These are phyloP conservation scores for Fusarium tupiense DNA, from an alignment of 2,329 filamentous ascomycete species.

Conservation along the genomic window DNA sequence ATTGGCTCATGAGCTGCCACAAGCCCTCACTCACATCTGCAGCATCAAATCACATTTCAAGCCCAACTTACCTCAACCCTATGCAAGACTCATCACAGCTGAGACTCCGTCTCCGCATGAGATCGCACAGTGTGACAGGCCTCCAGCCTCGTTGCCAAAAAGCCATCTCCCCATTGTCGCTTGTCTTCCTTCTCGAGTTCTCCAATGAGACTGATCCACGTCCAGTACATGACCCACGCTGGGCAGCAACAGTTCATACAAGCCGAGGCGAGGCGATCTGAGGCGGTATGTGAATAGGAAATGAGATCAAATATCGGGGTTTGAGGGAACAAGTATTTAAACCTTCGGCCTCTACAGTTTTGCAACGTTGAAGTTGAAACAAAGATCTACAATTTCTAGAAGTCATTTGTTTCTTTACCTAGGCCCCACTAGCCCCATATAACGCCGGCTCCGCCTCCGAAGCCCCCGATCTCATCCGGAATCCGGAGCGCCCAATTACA, in stretches of 20 bases:
- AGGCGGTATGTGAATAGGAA: slow-evolving; percentile 25
- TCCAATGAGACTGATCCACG: slow-evolving; percentile 46
- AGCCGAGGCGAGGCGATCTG: slow-evolving; percentile 7
- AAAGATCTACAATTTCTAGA: background rate
- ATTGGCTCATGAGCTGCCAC: slow-evolving; percentile 13
- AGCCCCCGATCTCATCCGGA: slow-evolving; percentile 5
- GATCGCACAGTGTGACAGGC: slow-evolving; percentile 9
- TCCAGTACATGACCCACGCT: slow-evolving; percentile 37
- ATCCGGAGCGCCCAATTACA: slow-evolving; percentile 1
- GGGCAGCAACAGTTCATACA: slow-evolving; percentile 43
- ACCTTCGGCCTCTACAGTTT: background rate
- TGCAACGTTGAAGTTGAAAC: background rate
- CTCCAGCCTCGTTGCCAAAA: slow-evolving; percentile 17
- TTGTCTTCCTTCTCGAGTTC: slow-evolving; percentile 5
- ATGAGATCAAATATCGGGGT: slow-evolving; percentile 1
- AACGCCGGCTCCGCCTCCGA: slow-evolving; percentile 28
- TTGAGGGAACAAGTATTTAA: background rate
- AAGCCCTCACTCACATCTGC: slow-evolving; percentile 3
- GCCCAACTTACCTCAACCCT: background rate
- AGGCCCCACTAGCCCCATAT: slow-evolving; percentile 22
- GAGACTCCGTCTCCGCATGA: background rate
- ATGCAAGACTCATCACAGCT: slow-evolving; percentile 29
- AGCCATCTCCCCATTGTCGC: slow-evolving; percentile 31
- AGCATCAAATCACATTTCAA: slow-evolving; percentile 10
- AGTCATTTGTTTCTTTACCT: background rate